Base-by-base conservation (phyloP, 225 moss, liverwort and hornwort genomes). In the Bryum argenteum region DNA sequence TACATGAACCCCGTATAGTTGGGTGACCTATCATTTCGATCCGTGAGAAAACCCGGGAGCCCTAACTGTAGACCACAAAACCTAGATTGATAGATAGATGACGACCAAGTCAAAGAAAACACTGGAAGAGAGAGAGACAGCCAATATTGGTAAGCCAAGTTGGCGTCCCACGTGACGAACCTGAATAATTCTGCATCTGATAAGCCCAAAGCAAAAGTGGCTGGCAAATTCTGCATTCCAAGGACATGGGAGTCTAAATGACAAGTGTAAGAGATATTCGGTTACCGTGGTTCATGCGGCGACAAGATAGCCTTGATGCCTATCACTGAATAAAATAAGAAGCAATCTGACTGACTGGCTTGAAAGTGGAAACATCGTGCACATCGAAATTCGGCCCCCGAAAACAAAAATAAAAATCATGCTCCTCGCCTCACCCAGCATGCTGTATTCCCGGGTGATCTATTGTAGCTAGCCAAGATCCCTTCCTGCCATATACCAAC, bases 361-460 rank as follows among this genome's bases (percentile, higher is more conserved):
- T 53, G 61, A 15, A 37, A 42, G 75, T 61, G 59, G 69, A 69
- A 45, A 63, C 56, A 59, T 75, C 51, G 58, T 75, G 65, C 75
- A 60, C 65, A 59, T 65, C 70, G 79, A 65, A 65, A 37, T 59
- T 75, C 53, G 79, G 37, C 56, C 69, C 51, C 52, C 20, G 70
- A 70, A 70, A 65, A 43, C 33, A 58, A 48, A 50, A 75, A 56
- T 17, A 20, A 43, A 3, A 54, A 12, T 5, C 8, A 12, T 7
- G 56, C 52, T 67, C 75, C 43, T 52, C 17, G 38, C 41, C 43
- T 42, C 63, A 26, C 42, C n/a, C 6, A 24, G 17, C 38, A 6
- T 51, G 71, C 45, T 47, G 15, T 15, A 47, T 47, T 47, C 45
- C 45, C 45, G 45, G 45, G 45, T 47, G 26, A 26, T 26, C 26